phyloP scores from a whole-genome alignment of 495 filamentous ascomycete genomes.

The Penicillium maclennaniae region DNA sequence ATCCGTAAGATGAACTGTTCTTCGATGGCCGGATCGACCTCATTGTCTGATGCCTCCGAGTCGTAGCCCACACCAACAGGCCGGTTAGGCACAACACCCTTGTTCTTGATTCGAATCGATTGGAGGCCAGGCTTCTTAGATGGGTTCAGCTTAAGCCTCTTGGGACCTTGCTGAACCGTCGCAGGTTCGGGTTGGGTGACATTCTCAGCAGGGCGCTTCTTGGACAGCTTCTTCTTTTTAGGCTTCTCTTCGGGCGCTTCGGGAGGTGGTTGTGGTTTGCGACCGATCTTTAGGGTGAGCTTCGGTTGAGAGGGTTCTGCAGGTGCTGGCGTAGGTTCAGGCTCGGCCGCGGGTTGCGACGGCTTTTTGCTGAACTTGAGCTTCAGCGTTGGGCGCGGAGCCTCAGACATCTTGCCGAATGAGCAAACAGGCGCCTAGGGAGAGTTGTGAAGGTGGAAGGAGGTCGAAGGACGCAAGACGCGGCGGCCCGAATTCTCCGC shows the following conservation, averaged over 20 bases:
- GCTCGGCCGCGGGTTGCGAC: slow-evolving; percentile 22
- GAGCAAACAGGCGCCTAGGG: neutral
- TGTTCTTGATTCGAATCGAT: slow-evolving; percentile 53
- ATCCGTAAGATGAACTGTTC: slow-evolving; percentile 87
- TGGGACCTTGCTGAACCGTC: slow-evolving; percentile 30
- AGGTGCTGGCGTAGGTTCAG: slow-evolving; percentile 26
- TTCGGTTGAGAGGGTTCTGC: slow-evolving; percentile 37
- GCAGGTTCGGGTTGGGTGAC: slow-evolving; percentile 24
- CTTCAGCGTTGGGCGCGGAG: slow-evolving; percentile 45
- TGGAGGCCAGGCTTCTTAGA: slow-evolving; percentile 42
- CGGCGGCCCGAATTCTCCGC: neutral
- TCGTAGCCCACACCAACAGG: slow-evolving; percentile 85
- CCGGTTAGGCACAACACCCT: slow-evolving; percentile 59
- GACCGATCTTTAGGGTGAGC: slow-evolving; percentile 51
- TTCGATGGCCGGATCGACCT: slow-evolving; percentile 81
- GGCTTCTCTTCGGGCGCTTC: slow-evolving; percentile 25
- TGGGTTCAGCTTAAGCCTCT: slow-evolving; percentile 43
- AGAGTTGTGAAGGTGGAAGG: neutral
- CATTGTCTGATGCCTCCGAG: slow-evolving; percentile 89
- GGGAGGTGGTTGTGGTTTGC: slow-evolving; percentile 30
- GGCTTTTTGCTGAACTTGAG: slow-evolving; percentile 48
- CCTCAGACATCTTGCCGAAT: slow-evolving; percentile 33
- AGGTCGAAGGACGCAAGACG: neutral
- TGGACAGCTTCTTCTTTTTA: slow-evolving; percentile 47
- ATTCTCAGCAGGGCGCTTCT: slow-evolving; percentile 41